phyloP scores from a whole-genome alignment of 805 yeast species.

The Danielia reshetovae region DNA sequence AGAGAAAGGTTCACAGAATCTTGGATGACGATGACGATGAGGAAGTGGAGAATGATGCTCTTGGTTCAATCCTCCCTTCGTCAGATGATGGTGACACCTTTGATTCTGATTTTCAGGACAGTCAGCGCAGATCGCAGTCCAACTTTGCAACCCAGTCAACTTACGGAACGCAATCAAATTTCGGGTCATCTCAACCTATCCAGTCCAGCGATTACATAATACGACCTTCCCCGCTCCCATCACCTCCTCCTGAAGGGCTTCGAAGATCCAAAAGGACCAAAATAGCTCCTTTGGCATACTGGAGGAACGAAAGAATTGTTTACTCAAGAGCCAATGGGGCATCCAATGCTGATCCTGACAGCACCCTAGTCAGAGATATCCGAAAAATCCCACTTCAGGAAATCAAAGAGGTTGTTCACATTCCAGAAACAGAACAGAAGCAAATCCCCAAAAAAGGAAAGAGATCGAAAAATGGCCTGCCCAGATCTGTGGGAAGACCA shows the following conservation, averaged over 20 bases:
- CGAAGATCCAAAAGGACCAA: conserved; percentile 65
- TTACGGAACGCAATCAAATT: no score
- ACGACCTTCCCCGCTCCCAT: conserved; percentile 34
- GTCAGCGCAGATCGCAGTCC: background rate
- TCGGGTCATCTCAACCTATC: no score
- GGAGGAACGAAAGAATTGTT: conserved; percentile 78
- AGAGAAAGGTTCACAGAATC: no score
- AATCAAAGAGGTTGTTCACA: conserved; percentile 55
- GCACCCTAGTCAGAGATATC: conserved; percentile 31
- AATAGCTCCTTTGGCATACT: conserved; percentile 71
- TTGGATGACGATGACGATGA: background rate
- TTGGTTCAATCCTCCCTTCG: background rate
- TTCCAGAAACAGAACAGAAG: conserved; percentile 26
- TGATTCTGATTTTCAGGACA: conserved; percentile 1
- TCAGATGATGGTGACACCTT: background rate
- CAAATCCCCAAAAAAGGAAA: conserved; percentile 2
- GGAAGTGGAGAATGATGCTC: background rate
- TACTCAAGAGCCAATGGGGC: conserved; percentile 39
- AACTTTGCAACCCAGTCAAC: no score
- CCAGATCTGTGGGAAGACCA: conserved; percentile 15
- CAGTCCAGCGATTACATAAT: conserved; percentile 9
- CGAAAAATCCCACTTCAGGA: conserved; percentile 47
- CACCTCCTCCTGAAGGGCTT: conserved; percentile 45
- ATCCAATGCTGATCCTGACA: conserved; percentile 40
- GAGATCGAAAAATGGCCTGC: conserved; percentile 1